Evolutionary conservation across 148 eudicot genomes (phyloP).

Genomic region (Linanthus parryae): DNA sequence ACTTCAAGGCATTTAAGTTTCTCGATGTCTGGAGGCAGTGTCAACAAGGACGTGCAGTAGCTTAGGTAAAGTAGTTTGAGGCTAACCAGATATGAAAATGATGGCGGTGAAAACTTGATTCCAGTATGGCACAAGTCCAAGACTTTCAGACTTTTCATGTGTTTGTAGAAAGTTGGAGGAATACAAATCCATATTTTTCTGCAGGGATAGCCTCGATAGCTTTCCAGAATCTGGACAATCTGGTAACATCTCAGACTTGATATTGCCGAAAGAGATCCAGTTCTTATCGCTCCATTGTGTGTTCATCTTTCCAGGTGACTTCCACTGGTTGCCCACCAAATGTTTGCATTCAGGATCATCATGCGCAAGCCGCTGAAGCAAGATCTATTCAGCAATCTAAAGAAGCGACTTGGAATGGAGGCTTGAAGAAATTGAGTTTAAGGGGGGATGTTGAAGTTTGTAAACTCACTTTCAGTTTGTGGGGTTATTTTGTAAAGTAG

Average conservation of each 20-base stretch:
- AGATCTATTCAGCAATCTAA: too few relatives aligned
- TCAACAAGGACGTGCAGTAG: constrained; percentile 5
- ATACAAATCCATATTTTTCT: not conserved
- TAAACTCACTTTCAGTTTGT: too few relatives aligned
- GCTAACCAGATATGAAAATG: not conserved
- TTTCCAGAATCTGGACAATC: constrained; percentile 3
- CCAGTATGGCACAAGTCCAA: constrained; percentile 14
- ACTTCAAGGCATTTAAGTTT: constrained; percentile 7
- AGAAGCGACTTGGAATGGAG: too few relatives aligned
- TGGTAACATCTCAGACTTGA: constrained; percentile 6
- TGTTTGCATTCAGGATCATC: too few relatives aligned
- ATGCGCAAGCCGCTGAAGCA: too few relatives aligned
- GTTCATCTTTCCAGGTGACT: too few relatives aligned
- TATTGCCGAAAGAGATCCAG: constrained; percentile 14
- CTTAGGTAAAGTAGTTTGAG: constrained; percentile 14
- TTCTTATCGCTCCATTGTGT: constrained; percentile 12
- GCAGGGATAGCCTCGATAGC: constrained; percentile 18
- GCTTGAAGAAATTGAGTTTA: too few relatives aligned
- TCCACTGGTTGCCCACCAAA: too few relatives aligned
- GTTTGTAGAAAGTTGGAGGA: constrained; percentile 8
- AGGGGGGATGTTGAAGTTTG: too few relatives aligned
- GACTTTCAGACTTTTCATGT: constrained; percentile 12
- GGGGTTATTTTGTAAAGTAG: too few relatives aligned
- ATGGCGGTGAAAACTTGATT: constrained; percentile 10
- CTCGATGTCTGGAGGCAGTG: constrained; percentile 6